Evolutionary conservation across 2,329 filamentous ascomycete genomes (phyloP).

Genomic region (Pyricularia pennisetigena): DNA sequence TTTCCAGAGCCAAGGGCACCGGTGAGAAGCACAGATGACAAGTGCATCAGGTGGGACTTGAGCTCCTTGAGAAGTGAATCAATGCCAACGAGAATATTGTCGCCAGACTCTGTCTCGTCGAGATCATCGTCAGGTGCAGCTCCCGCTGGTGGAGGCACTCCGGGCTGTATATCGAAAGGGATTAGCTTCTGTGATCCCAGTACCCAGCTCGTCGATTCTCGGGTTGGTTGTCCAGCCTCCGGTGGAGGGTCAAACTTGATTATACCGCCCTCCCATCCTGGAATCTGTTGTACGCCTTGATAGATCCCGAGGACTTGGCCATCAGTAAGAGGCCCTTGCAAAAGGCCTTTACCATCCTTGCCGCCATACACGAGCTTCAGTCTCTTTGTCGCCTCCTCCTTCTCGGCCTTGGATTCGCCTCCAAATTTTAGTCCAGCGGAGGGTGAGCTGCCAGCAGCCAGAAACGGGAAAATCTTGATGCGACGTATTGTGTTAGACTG

Average conservation of each 20-base stretch:
- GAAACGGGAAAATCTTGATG: conserved; percentile 76
- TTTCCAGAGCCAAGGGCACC: conserved; percentile 89
- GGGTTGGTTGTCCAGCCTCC: conserved; percentile 22
- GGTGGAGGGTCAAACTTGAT: conserved; percentile 62
- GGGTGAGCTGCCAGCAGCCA: conserved; percentile 21
- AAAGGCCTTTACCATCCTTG: conserved; percentile 47
- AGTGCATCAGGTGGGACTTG: conserved; percentile 66
- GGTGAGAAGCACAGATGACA: conserved; percentile 82
- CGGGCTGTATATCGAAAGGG: conserved; percentile 60
- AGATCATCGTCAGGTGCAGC: conserved; percentile 46
- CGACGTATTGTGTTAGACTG: conserved; percentile 1
- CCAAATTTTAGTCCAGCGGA: conserved; percentile 67
- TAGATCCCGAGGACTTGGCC: conserved; percentile 63
- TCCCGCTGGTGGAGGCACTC: conserved; percentile 39
- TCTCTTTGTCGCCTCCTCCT: conserved; percentile 64
- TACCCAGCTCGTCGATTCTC: conserved; percentile 54
- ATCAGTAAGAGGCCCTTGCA: conserved; percentile 82
- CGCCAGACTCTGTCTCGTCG: conserved; percentile 18
- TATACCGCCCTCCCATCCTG: conserved; percentile 75
- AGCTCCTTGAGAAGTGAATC: conserved; percentile 66
- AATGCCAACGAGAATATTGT: conserved; percentile 66
- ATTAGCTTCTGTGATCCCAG: conserved; percentile 67
- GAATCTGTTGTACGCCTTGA: conserved; percentile 40
- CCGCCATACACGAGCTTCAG: conserved; percentile 63
- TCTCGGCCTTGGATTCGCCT: conserved; percentile 74